Evolutionary conservation across 2,329 filamentous ascomycete species (phyloP), one percentile per base, ranked within the genome.

Genomic region (Aspergillus puulaauensis): DNA sequence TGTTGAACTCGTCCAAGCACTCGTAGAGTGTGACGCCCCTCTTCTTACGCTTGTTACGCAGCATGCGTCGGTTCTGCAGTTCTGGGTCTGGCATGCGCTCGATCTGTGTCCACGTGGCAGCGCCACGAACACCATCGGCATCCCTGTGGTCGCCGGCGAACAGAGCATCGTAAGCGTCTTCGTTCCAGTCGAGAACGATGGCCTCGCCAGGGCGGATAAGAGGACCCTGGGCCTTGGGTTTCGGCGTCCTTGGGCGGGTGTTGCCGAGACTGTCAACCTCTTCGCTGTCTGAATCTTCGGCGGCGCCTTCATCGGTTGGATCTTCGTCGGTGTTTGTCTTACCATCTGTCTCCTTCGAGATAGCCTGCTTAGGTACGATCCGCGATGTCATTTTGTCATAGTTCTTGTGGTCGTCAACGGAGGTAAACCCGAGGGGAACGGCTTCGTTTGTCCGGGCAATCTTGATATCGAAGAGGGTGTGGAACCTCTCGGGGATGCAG

Each of bases 1-100:
- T 93, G 70, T 95, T 91, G 65, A 96, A 98, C 74, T 98, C 95
- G 58, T 93, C 89, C 54, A 99, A 84, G 70, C 95, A 99, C 66
- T 97, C 92, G 21, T 95, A 89, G 4, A 99, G 82, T 0, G 87
- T 88, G 63, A 97, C 88, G 27, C 95, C 95, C 54, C 86, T 82
- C 73, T 88, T 90, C 67, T 82, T 83, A 7, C 91, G 88, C 58
- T 79, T 79, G 49, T 80, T 79, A 39, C 93, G 88, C 54, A 80
- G 82, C 56, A 83, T 81, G 65, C 85, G 84, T 67, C 83, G 86
- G 54, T 81, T 83, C 37, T 84, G 79, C 6, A 97, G 80, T 31
- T 86, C 87, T 1, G 86, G 77, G 70, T 91, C 85, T 57, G 61
- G 79, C 37, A 85, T 73, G 27, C 77, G 82, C 40, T 84, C 79